Evolutionary conservation across 1,284 basidiomycete genomes (phyloP), one percentile per base, ranked within the genome.

Genomic region (Irpex sp.): DNA sequence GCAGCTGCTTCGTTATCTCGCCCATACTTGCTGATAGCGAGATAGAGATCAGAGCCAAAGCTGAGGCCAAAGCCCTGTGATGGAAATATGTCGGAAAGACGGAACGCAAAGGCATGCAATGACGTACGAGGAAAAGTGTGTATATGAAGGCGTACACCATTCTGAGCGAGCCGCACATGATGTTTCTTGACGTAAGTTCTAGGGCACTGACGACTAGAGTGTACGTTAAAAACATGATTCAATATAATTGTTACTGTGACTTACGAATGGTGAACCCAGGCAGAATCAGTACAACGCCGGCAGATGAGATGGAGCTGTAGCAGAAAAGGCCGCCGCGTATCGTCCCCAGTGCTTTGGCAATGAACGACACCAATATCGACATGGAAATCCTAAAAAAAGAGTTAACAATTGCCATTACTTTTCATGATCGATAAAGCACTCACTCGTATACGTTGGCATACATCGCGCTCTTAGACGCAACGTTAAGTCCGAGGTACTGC

Each of bases 391-490:
- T 94, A 59, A 51, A 37, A 37, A 58, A 56, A 35, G 8, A 26
- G 26, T 49, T n/a, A 54, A 35, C 46, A 8, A 43, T 43, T 43
- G 11, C 39, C 11, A 43, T 43, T 33, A 37, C 8, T 46, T 47
- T 6, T 49, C 39, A 53, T 43, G 51, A 36, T 57, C 33, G 53
- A 62, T n/a, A 13, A 47, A 31, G n/a, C 5, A 81, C 90, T 75
- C 71, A 93, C 92, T 95, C 93, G 69, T 94, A 95, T 61, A 95
- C 90, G 69, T 93, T 94, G 5, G 91, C 91, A 74, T 94, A 95
- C 76, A 93, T 87, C 1, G 90, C 81, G 68, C 89, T 93, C 74
- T 90, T 92, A 63, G 86, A 83, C 5, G 92, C 92, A 4, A 89
- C 85, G 68, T 85, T 87, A 57, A 94, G 77, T 35, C 92, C 91